Base-by-base conservation (phyloP, 257 asterid genomes). In the Pogostemon cablin region DNA sequence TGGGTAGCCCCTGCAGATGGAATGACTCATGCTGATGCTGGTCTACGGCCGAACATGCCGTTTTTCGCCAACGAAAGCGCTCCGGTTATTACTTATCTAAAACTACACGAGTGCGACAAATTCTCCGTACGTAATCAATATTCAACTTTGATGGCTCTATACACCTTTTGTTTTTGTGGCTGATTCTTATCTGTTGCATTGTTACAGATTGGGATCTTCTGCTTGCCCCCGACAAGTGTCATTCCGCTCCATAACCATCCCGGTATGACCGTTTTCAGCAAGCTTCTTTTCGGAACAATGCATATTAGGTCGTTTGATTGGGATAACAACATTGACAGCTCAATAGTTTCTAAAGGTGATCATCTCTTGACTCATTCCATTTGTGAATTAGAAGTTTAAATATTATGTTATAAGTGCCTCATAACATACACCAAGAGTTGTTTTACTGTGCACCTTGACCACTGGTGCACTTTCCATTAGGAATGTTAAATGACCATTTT, bases 191-290 rank as follows among this genome's bases (percentile, higher is more conserved):
- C 34, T 15, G 1, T 15, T 15, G 4, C 5, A 5, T 17, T 2
- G 2, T 15, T 52, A 7, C 86, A 93, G 98, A 90, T 93, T 77
- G 97, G 96, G 47, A 86, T 93, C 65, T 93, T 93, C 79, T 93
- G 98, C 81, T 82, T 93, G 86, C 98, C 98, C 0, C 96, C 95
- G 37, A 78, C 78, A 12, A 85, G 90, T 60, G 96, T 93, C 58
- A 93, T 93, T 54, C 98, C 98, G 2, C 93, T 93, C 32, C 98
- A 93, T 41, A 84, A 90, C 86, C 98, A 93, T 78, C 98, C 98
- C 3, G 97, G 88, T 44, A 93, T 93, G 98, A 90, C 98, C 0
- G 98, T 93, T 64, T 88, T 93, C 73, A 81, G 97, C 86, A 93
- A 88, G 83, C 86, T 93, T 72, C 88, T 93, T n/a, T 88, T 88